Base-by-base conservation (phyloP, 768 basidiomycete genomes). In the Tulasnella sp. region DNA sequence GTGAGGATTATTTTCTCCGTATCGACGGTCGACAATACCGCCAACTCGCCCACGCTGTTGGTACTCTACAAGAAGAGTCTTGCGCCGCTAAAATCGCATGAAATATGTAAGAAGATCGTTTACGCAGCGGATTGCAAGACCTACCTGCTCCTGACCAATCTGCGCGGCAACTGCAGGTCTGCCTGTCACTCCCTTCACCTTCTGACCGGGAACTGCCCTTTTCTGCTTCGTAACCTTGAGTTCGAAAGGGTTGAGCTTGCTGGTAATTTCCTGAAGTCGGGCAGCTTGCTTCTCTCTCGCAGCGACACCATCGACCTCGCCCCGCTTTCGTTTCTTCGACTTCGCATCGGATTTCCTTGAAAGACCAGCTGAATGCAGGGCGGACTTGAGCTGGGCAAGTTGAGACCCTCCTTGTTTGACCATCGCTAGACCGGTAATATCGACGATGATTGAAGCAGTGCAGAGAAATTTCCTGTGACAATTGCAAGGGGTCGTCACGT, bases 1-100 rank as follows among this genome's bases (percentile, higher is more conserved):
- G 14, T 91, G 89, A 1, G 96, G 92, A 81, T 99, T 92, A 84
- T 94, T 92, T 89, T 99, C 98, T 86, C 98, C 98, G 84, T 99
- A 98, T 27, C 98, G 92, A 75, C 95, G 90, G 85, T 99, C 98
- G 79, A 97, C 87, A 79, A 99, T 92, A 7, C 96, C 94, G 7
- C 96, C 97, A 14, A 93, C 91, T 81, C 91, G 93, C 73, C 90
- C 91, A 82, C 91, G 92, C 74, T 93, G 90, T 80, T 95, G 90
- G 76, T 91, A 93, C 86, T 99, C 96, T 80, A 96, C 96, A 77
- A 99, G 86, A 34, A 99, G 87, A 0, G 92, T 93, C 87, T 93
- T 93, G 85, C 93, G 94, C 73, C 97, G 88, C 96, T 98, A 83
- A 34, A 79, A 44, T 31, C 48, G 16, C 27, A 46, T 80, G 74